Evolutionary conservation across 495 filamentous ascomycete species (phyloP).

Genomic region (Xanthoparmelia taractica): DNA sequence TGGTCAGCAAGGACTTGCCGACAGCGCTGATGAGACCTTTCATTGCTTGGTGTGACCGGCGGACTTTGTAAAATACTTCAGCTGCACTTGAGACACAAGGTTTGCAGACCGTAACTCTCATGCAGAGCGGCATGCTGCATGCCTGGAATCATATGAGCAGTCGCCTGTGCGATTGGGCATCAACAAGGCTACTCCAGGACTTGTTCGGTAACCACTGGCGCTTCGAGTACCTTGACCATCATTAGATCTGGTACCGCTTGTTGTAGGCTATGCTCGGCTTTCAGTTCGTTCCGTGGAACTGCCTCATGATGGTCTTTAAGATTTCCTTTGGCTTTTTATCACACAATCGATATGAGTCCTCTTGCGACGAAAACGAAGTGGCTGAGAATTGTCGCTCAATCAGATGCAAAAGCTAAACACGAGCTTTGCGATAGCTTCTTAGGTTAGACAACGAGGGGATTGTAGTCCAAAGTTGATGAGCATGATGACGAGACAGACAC

Average conservation of each 20-base stretch:
- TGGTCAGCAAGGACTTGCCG: neutral
- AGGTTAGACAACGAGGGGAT: too few relatives aligned
- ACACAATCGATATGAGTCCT: too few relatives aligned
- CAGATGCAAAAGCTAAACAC: neutral
- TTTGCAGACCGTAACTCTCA: neutral
- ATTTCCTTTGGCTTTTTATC: neutral
- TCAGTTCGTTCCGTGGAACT: neutral
- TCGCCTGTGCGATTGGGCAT: neutral
- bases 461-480: too few relatives aligned
- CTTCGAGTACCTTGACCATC: too few relatives aligned
- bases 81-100: neutral
- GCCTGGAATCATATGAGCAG: neutral
- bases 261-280: neutral
- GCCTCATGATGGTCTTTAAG: neutral
- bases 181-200: neutral
- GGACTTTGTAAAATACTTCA: neutral
- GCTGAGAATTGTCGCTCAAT: too few relatives aligned
- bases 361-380: too few relatives aligned
- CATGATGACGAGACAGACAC: too few relatives aligned
- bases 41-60: neutral
- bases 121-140: neutral
- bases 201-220: neutral
- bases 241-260: neutral
- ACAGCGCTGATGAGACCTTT: neutral
- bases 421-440: too few relatives aligned